phyloP scores from a whole-genome alignment of 2,329 filamentous ascomycete genomes.

The Neoarthrinium moseri region DNA sequence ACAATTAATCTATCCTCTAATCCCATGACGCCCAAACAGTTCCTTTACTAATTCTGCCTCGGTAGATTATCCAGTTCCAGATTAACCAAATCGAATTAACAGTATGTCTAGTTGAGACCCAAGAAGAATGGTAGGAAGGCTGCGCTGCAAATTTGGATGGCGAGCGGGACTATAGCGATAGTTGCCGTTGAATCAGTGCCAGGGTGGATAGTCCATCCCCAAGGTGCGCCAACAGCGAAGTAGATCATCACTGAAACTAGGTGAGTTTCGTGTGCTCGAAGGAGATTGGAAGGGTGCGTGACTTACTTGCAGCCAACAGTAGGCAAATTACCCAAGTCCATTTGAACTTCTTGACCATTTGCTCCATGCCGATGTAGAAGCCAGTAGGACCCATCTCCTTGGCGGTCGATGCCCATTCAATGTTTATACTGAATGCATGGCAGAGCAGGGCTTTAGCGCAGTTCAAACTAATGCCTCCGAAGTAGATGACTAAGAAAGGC shows the following conservation, averaged over 20 bases:
- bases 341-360: slow-evolving; percentile 45
- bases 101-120: too few relatives aligned
- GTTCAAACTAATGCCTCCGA: slow-evolving; percentile 27
- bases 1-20: too few relatives aligned
- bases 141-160: background rate
- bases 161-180: background rate
- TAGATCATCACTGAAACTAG: too few relatives aligned
- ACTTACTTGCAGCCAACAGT: background rate
- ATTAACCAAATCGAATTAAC: too few relatives aligned
- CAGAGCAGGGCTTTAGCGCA: slow-evolving; percentile 24
- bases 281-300: too few relatives aligned
- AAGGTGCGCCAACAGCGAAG: background rate
- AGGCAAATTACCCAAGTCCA: slow-evolving; percentile 21
- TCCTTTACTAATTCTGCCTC: too few relatives aligned
- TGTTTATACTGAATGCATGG: slow-evolving; percentile 25
- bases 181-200: too few relatives aligned
- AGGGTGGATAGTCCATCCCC: background rate
- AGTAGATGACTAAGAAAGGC: slow-evolving; percentile 26
- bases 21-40: too few relatives aligned
- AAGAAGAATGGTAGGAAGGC: too few relatives aligned
- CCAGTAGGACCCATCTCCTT: slow-evolving; percentile 26
- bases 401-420: slow-evolving; percentile 27
- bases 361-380: slow-evolving; percentile 32
- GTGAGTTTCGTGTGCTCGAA: too few relatives aligned
- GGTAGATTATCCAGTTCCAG: too few relatives aligned